These are phyloP conservation scores for Sanguinoderma infundibulare DNA, from an alignment of 1,284 basidiomycete genomes.

Conservation along the genomic window DNA sequence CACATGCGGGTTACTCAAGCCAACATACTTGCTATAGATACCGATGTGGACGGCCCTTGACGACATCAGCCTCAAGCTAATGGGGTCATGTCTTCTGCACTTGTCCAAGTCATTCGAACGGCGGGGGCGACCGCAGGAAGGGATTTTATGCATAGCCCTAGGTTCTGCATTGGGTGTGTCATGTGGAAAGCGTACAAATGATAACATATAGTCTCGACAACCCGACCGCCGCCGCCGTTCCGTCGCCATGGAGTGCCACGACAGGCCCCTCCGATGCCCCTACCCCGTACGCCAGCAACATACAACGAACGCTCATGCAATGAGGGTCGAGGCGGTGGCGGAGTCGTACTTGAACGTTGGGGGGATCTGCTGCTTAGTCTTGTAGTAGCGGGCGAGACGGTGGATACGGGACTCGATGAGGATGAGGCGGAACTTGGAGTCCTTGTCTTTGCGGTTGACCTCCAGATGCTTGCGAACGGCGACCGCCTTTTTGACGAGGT, in stretches of 20 bases:
- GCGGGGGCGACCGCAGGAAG: constrained; percentile 5
- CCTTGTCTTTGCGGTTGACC: constrained; percentile 98
- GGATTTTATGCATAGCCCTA: constrained; percentile 33
- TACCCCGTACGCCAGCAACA: constrained; percentile 20
- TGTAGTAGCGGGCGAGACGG: constrained; percentile 95
- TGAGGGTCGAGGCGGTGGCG: constrained; percentile 86
- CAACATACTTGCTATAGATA: no score
- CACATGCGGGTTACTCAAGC: no score
- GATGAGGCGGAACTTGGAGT: constrained; percentile 98
- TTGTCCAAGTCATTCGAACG: no score
- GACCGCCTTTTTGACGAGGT: constrained; percentile 99
- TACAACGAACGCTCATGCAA: constrained; percentile 57
- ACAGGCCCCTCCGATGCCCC: constrained; percentile 5
- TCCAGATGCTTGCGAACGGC: constrained; percentile 99
- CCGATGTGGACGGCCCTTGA: no score
- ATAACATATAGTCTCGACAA: constrained; percentile 31
- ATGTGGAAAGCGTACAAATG: constrained; percentile 33
- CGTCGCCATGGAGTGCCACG: constrained; percentile 4
- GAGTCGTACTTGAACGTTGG: constrained; percentile 99
- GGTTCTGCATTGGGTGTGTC: constrained; percentile 33
- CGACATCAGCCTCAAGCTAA: no score
- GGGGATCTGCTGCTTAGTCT: constrained; percentile 96
- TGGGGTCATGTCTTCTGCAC: no score
- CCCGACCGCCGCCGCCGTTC: constrained; percentile 23
- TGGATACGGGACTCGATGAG: constrained; percentile 99